Conservation (phyloP, 148 eudicot genomes). For the Rhododendron ferrugineum region DNA sequence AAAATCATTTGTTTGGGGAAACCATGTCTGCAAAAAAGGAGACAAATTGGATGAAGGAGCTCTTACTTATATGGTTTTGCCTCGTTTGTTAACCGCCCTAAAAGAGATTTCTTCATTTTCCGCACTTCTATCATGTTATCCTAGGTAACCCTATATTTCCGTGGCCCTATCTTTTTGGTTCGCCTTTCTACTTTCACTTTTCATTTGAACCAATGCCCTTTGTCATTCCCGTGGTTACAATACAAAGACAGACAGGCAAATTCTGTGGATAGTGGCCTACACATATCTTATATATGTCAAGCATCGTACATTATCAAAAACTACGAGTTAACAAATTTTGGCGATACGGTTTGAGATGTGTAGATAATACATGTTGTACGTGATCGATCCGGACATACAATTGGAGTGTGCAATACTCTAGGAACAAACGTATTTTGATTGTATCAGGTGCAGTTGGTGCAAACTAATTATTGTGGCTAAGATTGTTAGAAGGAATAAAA, state of each 20-base stretch:
- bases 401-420: neutral
- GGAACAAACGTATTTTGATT: neutral
- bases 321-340: neutral
- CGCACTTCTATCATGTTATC: neutral
- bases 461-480: neutral
- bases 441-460: neutral
- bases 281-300: neutral
- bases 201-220: neutral
- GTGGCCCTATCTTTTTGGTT: neutral
- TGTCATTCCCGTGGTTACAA: neutral
- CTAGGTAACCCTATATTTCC: neutral
- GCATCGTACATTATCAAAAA: neutral
- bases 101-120: neutral
- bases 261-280: neutral
- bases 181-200: conserved; percentile 1
- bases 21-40: conserved; percentile 8
- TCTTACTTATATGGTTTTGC: conserved; percentile 21
- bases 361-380: neutral
- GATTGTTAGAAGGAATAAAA: neutral
- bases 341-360: neutral
- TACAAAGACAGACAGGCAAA: neutral
- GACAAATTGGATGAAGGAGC: conserved; percentile 9
- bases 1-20: conserved; percentile 14
- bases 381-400: neutral
- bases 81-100: neutral